A percentile compares a stretch with the other conserved stretches of the same genome.
Evolutionary conservation across 2,329 filamentous ascomycete genomes (phyloP).

Genomic region (Cordyceps tenuipes): DNA sequence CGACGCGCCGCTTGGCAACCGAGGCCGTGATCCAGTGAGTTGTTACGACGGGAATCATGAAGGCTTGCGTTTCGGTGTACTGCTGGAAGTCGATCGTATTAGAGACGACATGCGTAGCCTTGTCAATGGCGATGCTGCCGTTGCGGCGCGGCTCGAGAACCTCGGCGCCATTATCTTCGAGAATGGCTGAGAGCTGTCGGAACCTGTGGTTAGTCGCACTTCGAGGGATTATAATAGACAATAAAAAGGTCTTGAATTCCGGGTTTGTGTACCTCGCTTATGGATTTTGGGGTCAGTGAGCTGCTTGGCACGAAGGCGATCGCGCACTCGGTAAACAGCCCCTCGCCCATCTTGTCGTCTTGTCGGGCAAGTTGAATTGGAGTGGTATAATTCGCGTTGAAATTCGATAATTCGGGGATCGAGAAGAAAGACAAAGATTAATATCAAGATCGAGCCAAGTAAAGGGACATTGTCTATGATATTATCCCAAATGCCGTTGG

Average conservation of each 20-base stretch:
- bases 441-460: background rate
- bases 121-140: conserved; percentile 38
- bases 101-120: conserved; percentile 51
- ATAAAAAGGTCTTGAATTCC: background rate
- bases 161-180: conserved; percentile 42
- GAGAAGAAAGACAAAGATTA: background rate
- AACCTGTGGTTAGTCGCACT: background rate
- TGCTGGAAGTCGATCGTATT: conserved; percentile 87
- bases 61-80: conserved; percentile 64
- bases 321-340: conserved; percentile 34
- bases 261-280: conserved; percentile 28
- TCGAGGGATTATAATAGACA: background rate
- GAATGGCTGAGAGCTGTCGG: conserved; percentile 29
- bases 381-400: background rate
- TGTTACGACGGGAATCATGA: conserved; percentile 77
- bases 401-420: background rate
- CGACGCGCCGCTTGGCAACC: conserved; percentile 58
- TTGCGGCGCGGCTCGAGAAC: conserved; percentile 40
- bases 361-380: background rate
- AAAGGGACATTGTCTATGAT: background rate
- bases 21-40: conserved; percentile 72
- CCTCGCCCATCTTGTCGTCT: conserved; percentile 21
- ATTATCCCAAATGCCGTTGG: background rate
- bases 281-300: conserved; percentile 30
- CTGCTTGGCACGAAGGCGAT: conserved; percentile 39